Evolutionary conservation across 495 filamentous ascomycete genomes (phyloP), one percentile per base, ranked within the genome.

Genomic region (Penicillium paxilli): DNA sequence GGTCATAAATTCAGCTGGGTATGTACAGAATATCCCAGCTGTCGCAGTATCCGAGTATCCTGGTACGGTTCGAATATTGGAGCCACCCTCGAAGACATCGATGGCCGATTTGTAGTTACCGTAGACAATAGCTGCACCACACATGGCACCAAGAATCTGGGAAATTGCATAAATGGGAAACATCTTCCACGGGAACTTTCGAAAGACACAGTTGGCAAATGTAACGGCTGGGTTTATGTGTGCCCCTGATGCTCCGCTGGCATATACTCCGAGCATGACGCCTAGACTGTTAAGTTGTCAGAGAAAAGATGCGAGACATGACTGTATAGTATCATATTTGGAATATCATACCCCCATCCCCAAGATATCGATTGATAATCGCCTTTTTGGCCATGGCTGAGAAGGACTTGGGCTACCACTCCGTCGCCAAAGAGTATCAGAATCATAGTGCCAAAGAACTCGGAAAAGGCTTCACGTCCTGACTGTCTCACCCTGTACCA

Each of bases 181-280:
- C 26, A 78, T 78, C 47, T 75, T 71, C 85, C 85, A 89, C 10
- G 86, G 83, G 17, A 85, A 79, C 26, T 74, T 75, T 35, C 86
- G 80, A 58, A 76, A 84, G 8, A 87, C 57, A 62, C 85, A 88
- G 66, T 78, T 83, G 37, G 80, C 69, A 41, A 87, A 82, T 19
- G 84, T 87, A 10, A 87, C 76, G 22, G 83, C 85, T 7, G 85
- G 84, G 55, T 89, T 88, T 58, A 89, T 73, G 59, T 86, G 83
- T 3, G 75, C 81, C 28, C 86, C 85, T 20, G 76, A 80, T 50
- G 79, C 70, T 26, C 81, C 81, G 44, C 78, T 80, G 9, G 77
- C 75, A 57, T 87, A 87, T 28, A 87, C 76, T n/a, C 83, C 85
- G 1, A 89, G 71, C 84, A 87, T 86, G 22, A 87, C 81, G 3